phyloP scores from a whole-genome alignment of 2,329 filamentous ascomycete genomes.

The Moelleriella libera region DNA sequence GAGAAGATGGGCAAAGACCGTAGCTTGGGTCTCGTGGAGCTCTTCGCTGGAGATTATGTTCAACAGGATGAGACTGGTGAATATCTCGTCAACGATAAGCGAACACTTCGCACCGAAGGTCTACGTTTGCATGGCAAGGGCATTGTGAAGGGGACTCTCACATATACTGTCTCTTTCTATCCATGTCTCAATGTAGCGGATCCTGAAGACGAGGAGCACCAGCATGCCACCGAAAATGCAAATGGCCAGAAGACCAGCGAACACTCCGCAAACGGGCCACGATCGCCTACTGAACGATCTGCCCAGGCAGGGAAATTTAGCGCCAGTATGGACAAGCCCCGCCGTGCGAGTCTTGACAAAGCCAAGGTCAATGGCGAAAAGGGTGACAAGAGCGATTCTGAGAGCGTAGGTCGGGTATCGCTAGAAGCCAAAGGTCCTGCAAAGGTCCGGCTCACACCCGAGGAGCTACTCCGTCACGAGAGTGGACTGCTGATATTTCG shows the following conservation, averaged over 20 bases:
- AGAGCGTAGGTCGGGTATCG: conserved; percentile 17
- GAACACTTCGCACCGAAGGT: conserved; percentile 49
- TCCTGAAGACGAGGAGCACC: conserved; percentile 64
- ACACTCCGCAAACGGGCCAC: conserved; percentile 1
- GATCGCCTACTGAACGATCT: conserved; percentile 9
- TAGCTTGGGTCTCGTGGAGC: conserved; percentile 67
- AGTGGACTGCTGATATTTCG: conserved; percentile 91
- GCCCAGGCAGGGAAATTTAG: conserved; percentile 29
- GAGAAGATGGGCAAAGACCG: conserved; percentile 88
- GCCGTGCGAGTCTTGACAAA: neutral
- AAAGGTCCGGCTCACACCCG: conserved; percentile 63
- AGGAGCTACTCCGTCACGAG: conserved; percentile 76
- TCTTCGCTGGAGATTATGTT: conserved; percentile 68
- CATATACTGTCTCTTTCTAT: conserved; percentile 80
- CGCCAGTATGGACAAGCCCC: conserved; percentile 16
- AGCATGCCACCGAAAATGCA: conserved; percentile 21
- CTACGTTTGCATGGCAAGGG: conserved; percentile 63
- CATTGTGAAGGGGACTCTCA: conserved; percentile 62
- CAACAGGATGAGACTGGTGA: conserved; percentile 65
- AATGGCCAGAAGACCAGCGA: conserved; percentile 1
- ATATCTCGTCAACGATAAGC: conserved; percentile 66
- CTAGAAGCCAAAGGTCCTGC: conserved; percentile 41
- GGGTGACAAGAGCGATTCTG: conserved; percentile 14
- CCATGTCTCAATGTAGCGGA: conserved; percentile 79
- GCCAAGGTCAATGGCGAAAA: conserved; percentile 4